phyloP scores from a whole-genome alignment of 208 protist species.

The Crithidia expoeki region DNA sequence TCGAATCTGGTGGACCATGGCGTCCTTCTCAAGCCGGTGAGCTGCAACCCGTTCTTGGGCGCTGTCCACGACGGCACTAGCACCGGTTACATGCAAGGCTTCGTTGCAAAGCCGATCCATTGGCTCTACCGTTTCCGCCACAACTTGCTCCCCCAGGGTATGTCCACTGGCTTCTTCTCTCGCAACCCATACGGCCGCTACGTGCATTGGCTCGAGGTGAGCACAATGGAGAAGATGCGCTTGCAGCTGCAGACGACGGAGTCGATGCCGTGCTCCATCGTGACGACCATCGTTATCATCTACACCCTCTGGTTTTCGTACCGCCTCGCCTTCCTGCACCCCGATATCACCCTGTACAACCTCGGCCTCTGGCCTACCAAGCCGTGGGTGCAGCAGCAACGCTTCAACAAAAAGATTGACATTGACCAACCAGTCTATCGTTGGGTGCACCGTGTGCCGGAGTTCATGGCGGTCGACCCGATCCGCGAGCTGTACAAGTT shows the following conservation, averaged over 20 bases:
- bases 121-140: constrained; percentile 90
- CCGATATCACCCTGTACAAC: constrained; percentile 88
- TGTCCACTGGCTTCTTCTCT: constrained; percentile 75
- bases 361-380: constrained; percentile 79
- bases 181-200: constrained; percentile 84
- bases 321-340: constrained; percentile 80
- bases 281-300: constrained; percentile 45
- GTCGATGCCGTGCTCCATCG: constrained; percentile 57
- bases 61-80: constrained; percentile 74
- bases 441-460: constrained; percentile 82
- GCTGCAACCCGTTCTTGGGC: constrained; percentile 73
- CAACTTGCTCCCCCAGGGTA: constrained; percentile 73
- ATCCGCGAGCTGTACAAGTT: constrained; percentile 72
- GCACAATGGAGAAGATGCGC: constrained; percentile 83
- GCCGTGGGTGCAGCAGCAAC: constrained; percentile 83
- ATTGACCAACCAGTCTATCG: constrained; percentile 81
- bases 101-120: constrained; percentile 61
- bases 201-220: constrained; percentile 90
- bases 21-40: constrained; percentile 75
- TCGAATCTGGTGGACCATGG: constrained; percentile 77
- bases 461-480: constrained; percentile 66
- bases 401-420: constrained; percentile 89
- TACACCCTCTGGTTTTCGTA: constrained; percentile 78
- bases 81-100: constrained; percentile 80
- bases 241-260: constrained; percentile 62